A percentile compares a stretch with the other conserved stretches of the same genome.
These are phyloP conservation scores for Hsuehochloa calcarea DNA, from an alignment of 176 grass and related monocot species.

Conservation along the genomic window DNA sequence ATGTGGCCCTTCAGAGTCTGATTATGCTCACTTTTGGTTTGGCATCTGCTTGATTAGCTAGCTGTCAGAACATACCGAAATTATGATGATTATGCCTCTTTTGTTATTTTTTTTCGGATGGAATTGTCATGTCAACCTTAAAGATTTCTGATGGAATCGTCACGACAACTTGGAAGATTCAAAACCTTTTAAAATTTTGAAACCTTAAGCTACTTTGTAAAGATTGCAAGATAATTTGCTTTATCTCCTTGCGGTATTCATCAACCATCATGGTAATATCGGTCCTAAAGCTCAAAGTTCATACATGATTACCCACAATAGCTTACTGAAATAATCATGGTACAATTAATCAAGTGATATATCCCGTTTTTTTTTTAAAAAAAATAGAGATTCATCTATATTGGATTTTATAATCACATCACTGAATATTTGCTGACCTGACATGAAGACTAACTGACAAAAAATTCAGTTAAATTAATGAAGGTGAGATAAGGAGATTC, in stretches of 20 bases:
- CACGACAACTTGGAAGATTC: too few species aligned
- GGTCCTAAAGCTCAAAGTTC: conserved; percentile 2
- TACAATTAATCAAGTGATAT: background rate
- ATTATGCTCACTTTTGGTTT: conserved; percentile 5
- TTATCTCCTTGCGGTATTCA: background rate
- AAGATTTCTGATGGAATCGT: too few species aligned
- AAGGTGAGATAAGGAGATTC: background rate
- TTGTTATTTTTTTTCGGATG: background rate
- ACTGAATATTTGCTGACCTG: background rate
- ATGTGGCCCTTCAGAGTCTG: background rate
- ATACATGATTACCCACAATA: conserved; percentile 2
- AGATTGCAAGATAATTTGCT: background rate
- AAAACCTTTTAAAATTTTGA: too few species aligned
- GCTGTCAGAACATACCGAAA: background rate
- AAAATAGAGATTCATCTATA: background rate
- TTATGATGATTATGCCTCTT: background rate
- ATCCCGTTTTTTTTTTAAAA: background rate
- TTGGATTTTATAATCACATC: background rate
- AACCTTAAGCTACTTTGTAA: background rate
- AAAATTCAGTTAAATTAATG: background rate
- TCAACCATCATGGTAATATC: background rate
- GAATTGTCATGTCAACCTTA: too few species aligned
- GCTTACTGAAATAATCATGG: background rate
- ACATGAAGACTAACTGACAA: background rate
- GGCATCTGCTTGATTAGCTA: background rate